Conservation (phyloP, 1,284 basidiomycete species). For the Pholiota adiposa region DNA sequence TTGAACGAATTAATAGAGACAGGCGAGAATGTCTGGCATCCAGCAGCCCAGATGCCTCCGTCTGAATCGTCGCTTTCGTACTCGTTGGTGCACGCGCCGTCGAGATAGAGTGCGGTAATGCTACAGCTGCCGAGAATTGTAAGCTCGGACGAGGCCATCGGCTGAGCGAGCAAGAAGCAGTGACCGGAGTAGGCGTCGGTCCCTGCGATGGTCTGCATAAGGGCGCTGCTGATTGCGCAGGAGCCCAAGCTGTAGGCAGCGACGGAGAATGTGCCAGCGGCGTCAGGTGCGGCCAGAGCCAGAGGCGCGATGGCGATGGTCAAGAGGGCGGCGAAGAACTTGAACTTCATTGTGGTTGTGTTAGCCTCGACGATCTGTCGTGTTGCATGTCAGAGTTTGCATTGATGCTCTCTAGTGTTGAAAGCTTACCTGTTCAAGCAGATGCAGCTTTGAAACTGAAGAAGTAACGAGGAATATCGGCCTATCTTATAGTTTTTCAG, state of each 20-base stretch:
- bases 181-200: not conserved
- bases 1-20: constrained; percentile 1
- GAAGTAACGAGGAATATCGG: not conserved
- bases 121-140: not conserved
- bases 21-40: constrained; percentile 4
- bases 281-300: not conserved
- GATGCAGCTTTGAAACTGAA: not conserved
- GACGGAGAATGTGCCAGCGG: constrained; percentile 1
- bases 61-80: not conserved
- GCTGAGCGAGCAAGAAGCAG: not conserved
- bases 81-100: not conserved
- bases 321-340: not conserved
- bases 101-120: constrained; percentile 1
- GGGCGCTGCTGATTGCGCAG: constrained; percentile 2
- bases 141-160: not conserved
- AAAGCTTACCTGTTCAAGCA: not conserved
- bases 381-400: too few species aligned
- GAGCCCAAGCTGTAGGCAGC: not conserved
- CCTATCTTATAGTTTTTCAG: not conserved
- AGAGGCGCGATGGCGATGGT: not conserved
- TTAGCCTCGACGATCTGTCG: not conserved
- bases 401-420: not conserved
- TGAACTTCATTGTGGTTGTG: not conserved
- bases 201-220: constrained; percentile 1
- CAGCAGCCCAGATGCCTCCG: not conserved